These are phyloP conservation scores for Immersiella caudata DNA, from an alignment of 495 filamentous ascomycete species.

Conservation along the genomic window DNA sequence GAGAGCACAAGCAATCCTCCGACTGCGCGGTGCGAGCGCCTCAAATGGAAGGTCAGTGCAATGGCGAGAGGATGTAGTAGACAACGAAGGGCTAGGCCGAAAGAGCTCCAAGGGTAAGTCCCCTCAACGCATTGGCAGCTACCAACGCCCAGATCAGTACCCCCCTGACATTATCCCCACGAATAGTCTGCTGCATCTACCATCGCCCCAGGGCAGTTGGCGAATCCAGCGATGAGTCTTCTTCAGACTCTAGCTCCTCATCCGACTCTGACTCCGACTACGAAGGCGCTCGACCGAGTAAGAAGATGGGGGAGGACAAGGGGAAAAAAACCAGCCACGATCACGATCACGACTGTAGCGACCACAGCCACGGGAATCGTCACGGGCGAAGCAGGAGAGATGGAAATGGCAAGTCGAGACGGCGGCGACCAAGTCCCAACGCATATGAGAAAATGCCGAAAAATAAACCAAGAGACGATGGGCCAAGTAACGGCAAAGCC, in stretches of 20 bases:
- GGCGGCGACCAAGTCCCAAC: slow-evolving; percentile 77
- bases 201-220: slow-evolving; percentile 80
- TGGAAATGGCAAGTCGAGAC: slow-evolving; percentile 43
- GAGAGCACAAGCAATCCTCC: slow-evolving; percentile 47
- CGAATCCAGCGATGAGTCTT: slow-evolving; percentile 82
- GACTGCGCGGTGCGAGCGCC: slow-evolving; percentile 47
- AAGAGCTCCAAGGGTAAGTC: slow-evolving; percentile 87
- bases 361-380: slow-evolving; percentile 41
- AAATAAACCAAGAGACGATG: slow-evolving; percentile 40
- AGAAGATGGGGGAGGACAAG: slow-evolving; percentile 17
- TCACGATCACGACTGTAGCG: slow-evolving; percentile 37
- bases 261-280: slow-evolving; percentile 50
- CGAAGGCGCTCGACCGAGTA: slow-evolving; percentile 31
- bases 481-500: slow-evolving; percentile 9
- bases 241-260: slow-evolving; percentile 58
- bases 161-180: slow-evolving; percentile 10
- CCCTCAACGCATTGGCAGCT: background rate
- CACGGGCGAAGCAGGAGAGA: slow-evolving; percentile 35
- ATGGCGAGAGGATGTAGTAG: slow-evolving; percentile 92
- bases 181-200: slow-evolving; percentile 95
- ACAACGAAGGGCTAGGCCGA: slow-evolving; percentile 93
- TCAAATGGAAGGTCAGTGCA: slow-evolving; percentile 61
- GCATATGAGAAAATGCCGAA: slow-evolving; percentile 94
- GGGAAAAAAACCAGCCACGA: slow-evolving; percentile 33
- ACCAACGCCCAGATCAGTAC: background rate